Evolutionary conservation across 768 basidiomycete species (phyloP).

Genomic region (Pisolithus sp.): DNA sequence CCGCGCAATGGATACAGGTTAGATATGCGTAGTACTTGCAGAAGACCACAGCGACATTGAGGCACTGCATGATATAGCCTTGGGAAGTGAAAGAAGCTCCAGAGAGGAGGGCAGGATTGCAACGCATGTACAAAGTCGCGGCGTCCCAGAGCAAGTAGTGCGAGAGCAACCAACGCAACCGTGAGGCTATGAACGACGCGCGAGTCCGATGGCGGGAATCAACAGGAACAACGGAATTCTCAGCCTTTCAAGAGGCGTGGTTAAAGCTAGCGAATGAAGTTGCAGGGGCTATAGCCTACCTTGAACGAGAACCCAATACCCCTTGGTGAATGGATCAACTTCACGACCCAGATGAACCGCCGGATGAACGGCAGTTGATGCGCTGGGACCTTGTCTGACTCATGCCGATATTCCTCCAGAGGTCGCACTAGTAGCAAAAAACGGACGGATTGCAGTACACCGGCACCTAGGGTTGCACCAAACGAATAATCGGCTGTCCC

Average conservation of each 20-base stretch:
- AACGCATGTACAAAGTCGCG: background rate
- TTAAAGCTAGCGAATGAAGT: background rate
- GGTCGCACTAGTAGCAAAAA: conserved; percentile 2
- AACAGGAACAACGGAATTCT: background rate
- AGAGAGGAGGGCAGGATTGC: background rate
- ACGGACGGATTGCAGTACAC: background rate
- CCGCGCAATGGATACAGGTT: background rate
- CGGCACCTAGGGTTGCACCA: background rate
- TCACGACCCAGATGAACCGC: background rate
- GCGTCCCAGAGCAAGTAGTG: background rate
- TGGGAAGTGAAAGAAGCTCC: background rate
- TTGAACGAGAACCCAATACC: conserved; percentile 4
- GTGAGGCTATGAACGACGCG: background rate
- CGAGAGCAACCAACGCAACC: background rate
- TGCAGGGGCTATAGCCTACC: background rate
- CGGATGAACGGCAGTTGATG: background rate
- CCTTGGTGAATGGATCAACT: background rate
- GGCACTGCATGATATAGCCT: background rate
- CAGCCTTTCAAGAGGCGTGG: background rate
- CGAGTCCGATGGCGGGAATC: background rate
- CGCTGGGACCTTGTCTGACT: background rate
- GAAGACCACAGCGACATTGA: background rate
- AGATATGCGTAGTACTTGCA: background rate
- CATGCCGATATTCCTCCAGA: background rate
- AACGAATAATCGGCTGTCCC: background rate